These are phyloP conservation scores for Trichophyton rubrum DNA, from an alignment of 2,329 filamentous ascomycete species.

Conservation along the genomic window DNA sequence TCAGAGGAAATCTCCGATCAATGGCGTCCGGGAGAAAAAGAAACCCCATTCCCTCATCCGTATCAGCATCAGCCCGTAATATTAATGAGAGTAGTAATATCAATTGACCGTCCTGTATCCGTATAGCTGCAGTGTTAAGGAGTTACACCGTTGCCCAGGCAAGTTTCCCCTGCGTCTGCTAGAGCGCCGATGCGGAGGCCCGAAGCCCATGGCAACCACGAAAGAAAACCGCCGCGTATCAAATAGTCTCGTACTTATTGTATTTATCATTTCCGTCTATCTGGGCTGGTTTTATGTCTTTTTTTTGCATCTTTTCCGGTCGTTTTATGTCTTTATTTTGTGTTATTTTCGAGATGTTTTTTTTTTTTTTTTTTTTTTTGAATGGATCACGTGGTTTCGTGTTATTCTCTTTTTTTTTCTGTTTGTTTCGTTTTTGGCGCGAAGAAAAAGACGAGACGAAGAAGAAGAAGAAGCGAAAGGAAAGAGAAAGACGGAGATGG, in stretches of 20 bases:
- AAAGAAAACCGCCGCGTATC: background rate
- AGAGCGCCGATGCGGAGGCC: background rate
- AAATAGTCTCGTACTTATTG: background rate
- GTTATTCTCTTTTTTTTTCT: constrained; percentile 12
- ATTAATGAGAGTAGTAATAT: too few relatives aligned
- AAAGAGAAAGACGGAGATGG: background rate
- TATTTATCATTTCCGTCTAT: too few relatives aligned
- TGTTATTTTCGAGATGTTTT: background rate
- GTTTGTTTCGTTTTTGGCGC: constrained; percentile 6
- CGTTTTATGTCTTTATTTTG: background rate
- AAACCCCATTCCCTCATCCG: background rate
- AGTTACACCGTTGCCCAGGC: background rate
- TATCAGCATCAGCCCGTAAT: too few relatives aligned
- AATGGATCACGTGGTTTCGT: constrained; percentile 11
- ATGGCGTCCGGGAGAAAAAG: background rate
- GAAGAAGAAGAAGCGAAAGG: background rate
- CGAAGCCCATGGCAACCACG: background rate
- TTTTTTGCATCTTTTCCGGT: background rate
- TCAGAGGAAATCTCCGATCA: background rate
- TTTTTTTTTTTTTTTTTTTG: background rate
- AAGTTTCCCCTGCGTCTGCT: background rate
- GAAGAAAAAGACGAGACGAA: background rate
- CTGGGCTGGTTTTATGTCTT: too few relatives aligned
- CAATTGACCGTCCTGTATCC: too few relatives aligned
- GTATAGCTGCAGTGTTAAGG: too few relatives aligned